Evolutionary conservation across 352 stramenopile genomes (phyloP).

Genomic region (Elongisporangium prolatum): DNA sequence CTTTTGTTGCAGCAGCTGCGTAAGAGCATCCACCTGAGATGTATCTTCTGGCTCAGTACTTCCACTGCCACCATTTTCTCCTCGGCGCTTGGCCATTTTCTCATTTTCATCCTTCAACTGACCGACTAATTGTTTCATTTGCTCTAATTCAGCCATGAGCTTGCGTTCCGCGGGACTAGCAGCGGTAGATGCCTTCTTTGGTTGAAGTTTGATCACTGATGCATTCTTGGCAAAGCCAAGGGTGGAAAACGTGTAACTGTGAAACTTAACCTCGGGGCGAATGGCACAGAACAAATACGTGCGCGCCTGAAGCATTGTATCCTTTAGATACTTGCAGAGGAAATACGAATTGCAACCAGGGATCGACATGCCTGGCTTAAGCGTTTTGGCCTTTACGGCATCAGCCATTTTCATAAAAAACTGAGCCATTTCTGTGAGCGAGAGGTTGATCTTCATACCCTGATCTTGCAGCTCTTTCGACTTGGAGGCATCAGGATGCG

Average conservation of each 20-base stretch:
- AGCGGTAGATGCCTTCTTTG: slow-evolving; percentile 92
- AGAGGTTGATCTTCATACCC: slow-evolving; percentile 96
- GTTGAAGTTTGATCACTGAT: slow-evolving; percentile 92
- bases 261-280: slow-evolving; percentile 90
- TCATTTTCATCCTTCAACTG: slow-evolving; percentile 84
- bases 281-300: slow-evolving; percentile 94
- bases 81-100: slow-evolving; percentile 56
- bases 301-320: slow-evolving; percentile 92
- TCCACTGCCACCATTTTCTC: slow-evolving; percentile 10
- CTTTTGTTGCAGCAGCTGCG: slow-evolving; percentile 59
- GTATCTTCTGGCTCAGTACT: slow-evolving; percentile 7
- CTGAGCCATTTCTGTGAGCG: slow-evolving; percentile 93
- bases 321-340: slow-evolving; percentile 95
- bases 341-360: slow-evolving; percentile 95
- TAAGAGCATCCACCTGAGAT: slow-evolving; percentile 61
- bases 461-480: slow-evolving; percentile 94
- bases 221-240: slow-evolving; percentile 94
- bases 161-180: slow-evolving; percentile 89
- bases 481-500: slow-evolving; percentile 87
- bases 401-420: slow-evolving; percentile 98
- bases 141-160: slow-evolving; percentile 92
- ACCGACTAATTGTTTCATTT: slow-evolving; percentile 89
- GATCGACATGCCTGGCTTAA: slow-evolving; percentile 91
- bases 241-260: slow-evolving; percentile 93
- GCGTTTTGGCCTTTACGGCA: slow-evolving; percentile 91